Conservation (phyloP, 108 stramenopile species). For the Cyclotella atomus region DNA sequence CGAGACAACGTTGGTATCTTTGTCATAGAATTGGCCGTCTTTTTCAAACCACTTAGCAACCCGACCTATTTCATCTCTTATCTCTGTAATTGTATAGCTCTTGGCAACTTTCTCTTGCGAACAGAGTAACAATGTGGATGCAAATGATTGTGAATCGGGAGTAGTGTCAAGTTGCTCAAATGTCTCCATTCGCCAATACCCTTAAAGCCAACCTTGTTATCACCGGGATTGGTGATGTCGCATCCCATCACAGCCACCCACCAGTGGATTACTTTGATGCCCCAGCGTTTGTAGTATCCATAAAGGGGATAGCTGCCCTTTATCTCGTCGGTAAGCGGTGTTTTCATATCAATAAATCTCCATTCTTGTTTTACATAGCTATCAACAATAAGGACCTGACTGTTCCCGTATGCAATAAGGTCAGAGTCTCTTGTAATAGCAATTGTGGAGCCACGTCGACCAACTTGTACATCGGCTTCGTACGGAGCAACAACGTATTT, state of each 20-base stretch:
- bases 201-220: background rate
- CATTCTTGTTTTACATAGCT: background rate
- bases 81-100: background rate
- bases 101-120: background rate
- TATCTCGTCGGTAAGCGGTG: background rate
- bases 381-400: background rate
- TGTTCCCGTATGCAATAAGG: constrained; percentile 8
- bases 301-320: constrained; percentile 9
- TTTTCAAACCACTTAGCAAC: background rate
- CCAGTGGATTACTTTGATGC: constrained; percentile 12
- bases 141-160: background rate
- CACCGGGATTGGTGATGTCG: background rate
- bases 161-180: background rate
- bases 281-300: background rate
- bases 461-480: constrained; percentile 23
- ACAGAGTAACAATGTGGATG: background rate
- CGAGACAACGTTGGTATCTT: background rate
- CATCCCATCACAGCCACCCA: constrained; percentile 11
- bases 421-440: background rate
- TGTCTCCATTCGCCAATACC: background rate
- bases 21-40: background rate
- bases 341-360: background rate
- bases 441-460: background rate
- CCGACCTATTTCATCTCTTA: background rate
- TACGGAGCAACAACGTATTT: constrained; percentile 14